Evolutionary conservation across 352 stramenopile genomes (phyloP).

Genomic region (Phytophthora idaei): DNA sequence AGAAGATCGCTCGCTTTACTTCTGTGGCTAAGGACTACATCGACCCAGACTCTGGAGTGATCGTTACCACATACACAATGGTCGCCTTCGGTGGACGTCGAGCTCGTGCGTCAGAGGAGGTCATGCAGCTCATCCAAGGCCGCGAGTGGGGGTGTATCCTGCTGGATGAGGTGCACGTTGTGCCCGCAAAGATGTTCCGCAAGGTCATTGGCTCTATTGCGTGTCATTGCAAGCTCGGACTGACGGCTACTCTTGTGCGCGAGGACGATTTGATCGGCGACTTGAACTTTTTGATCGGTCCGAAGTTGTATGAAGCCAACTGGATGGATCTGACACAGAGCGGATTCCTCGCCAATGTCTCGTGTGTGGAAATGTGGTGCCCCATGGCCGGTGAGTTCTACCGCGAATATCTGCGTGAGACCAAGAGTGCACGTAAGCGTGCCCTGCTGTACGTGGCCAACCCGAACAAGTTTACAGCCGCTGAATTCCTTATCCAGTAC

Average conservation of each 20-base stretch:
- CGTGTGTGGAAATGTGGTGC: slow-evolving; percentile 99
- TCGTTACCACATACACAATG: slow-evolving; percentile 99
- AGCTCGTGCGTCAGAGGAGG: slow-evolving; percentile 90
- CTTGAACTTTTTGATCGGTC: slow-evolving; percentile 99
- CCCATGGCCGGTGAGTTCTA: slow-evolving; percentile 99
- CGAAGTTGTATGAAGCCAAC: slow-evolving; percentile 97
- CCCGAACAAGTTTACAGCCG: slow-evolving; percentile 97
- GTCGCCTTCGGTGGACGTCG: slow-evolving; percentile 94
- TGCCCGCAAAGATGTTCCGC: slow-evolving; percentile 99
- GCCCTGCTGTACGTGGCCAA: slow-evolving; percentile 99
- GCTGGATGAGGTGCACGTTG: slow-evolving; percentile 97
- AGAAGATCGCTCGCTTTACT: slow-evolving; percentile 87
- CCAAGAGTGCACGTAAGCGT: slow-evolving; percentile 88
- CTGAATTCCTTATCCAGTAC: slow-evolving; percentile 97
- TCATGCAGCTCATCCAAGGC: slow-evolving; percentile 96
- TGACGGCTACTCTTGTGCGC: slow-evolving; percentile 98
- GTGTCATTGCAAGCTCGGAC: slow-evolving; percentile 97
- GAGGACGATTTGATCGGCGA: slow-evolving; percentile 99
- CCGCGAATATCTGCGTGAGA: slow-evolving; percentile 87
- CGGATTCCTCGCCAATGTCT: slow-evolving; percentile 97
- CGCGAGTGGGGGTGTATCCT: slow-evolving; percentile 99
- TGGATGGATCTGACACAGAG: slow-evolving; percentile 99
- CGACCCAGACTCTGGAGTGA: slow-evolving; percentile 84
- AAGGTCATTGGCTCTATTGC: slow-evolving; percentile 94
- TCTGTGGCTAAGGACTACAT: slow-evolving; percentile 86